Percentiles rank a stretch among this genome's conserved stretches.
Evolutionary conservation across 169 alveolate genomes (phyloP).

Genomic region (Cytauxzoon felis): DNA sequence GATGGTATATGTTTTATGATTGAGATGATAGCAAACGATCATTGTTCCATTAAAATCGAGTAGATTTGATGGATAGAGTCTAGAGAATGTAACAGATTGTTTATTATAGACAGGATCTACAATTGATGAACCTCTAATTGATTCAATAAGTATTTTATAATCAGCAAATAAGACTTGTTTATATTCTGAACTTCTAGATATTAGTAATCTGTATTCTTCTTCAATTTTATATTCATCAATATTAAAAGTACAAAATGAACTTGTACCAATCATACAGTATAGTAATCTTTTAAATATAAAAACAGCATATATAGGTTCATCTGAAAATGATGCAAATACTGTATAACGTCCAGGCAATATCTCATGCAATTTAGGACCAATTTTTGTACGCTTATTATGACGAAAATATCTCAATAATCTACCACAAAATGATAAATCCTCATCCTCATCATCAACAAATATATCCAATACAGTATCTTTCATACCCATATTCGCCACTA

Average conservation of each 20-base stretch:
- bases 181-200: slow-evolving; percentile 25
- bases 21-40: slow-evolving; percentile 47
- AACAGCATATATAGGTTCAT: slow-evolving; percentile 52
- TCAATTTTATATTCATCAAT: slow-evolving; percentile 17
- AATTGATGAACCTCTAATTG: slow-evolving; percentile 23
- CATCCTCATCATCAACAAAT: no score
- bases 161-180: slow-evolving; percentile 26
- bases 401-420: no score
- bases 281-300: slow-evolving; percentile 22
- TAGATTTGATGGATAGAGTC: slow-evolving; percentile 35
- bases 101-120: slow-evolving; percentile 28
- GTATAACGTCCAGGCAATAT: slow-evolving; percentile 49
- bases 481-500: no score
- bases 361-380: no score
- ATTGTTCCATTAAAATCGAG: slow-evolving; percentile 45
- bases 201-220: slow-evolving; percentile 7
- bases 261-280: slow-evolving; percentile 52
- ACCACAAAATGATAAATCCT: no score
- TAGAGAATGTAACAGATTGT: slow-evolving; percentile 18
- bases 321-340: slow-evolving; percentile 49
- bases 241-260: slow-evolving; percentile 33
- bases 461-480: no score
- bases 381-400: no score
- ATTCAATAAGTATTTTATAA: slow-evolving; percentile 22
- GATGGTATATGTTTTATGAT: slow-evolving; percentile 22